phyloP scores from a whole-genome alignment of 257 asterid genomes.

The Solanum clarkiae region DNA sequence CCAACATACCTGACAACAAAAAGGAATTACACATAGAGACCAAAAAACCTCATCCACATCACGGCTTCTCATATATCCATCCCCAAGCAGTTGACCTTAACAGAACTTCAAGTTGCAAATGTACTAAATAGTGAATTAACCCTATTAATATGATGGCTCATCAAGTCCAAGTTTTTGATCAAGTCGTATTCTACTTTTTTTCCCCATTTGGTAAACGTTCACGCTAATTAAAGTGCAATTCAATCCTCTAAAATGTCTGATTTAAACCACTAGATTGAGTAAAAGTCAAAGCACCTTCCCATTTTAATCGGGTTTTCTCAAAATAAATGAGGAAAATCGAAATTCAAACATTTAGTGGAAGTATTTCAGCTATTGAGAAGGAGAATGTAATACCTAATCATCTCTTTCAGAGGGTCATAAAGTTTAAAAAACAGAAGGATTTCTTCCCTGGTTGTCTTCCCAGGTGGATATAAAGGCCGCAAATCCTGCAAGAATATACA shows the following conservation, averaged over 20 bases:
- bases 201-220: not conserved
- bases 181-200: not conserved
- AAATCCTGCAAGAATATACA: slow-evolving; percentile 28
- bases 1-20: slow-evolving; percentile 45
- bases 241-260: not conserved
- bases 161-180: not conserved
- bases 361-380: not conserved
- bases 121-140: not conserved
- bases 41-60: not conserved
- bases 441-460: slow-evolving; percentile 45
- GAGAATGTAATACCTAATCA: slow-evolving; percentile 26
- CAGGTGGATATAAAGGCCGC: slow-evolving; percentile 43
- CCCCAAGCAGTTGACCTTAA: not conserved
- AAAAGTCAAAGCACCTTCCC: not conserved
- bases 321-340: not conserved
- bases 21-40: not conserved
- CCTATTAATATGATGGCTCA: not conserved
- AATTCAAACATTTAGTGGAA: not conserved
- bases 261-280: not conserved
- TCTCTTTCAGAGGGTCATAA: slow-evolving; percentile 61
- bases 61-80: not conserved
- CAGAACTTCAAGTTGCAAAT: not conserved
- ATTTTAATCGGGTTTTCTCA: not conserved
- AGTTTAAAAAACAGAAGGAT: slow-evolving; percentile 61
- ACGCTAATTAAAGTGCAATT: not conserved